Evolutionary conservation across 2,329 filamentous ascomycete genomes (phyloP).

Genomic region (Niveomyces coronatus): DNA sequence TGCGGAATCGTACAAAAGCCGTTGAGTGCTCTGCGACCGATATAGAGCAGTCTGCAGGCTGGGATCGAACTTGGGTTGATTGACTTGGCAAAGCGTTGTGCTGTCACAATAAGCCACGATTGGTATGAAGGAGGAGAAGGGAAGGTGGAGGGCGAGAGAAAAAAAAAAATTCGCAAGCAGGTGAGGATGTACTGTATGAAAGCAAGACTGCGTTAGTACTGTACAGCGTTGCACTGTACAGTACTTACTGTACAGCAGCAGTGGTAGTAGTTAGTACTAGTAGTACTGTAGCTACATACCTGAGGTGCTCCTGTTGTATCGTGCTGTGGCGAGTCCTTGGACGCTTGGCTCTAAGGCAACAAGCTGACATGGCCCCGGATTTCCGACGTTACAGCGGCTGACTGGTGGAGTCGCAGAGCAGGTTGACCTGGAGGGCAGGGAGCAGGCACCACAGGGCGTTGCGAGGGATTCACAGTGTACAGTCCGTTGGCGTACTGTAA

Average conservation of each 20-base stretch:
- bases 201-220: no score
- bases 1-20: neutral
- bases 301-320: no score
- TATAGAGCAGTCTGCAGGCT: slow-evolving; percentile 9
- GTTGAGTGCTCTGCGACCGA: slow-evolving; percentile 8
- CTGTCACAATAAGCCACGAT: slow-evolving; percentile 7
- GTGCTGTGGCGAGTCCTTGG: slow-evolving; percentile 9
- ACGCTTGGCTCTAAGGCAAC: no score
- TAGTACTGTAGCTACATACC: no score
- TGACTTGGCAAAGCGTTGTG: slow-evolving; percentile 7
- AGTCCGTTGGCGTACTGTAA: no score
- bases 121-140: slow-evolving; percentile 6
- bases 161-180: slow-evolving; percentile 6
- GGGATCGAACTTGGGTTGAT: neutral
- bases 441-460: no score
- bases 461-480: no score
- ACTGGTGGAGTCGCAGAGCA: neutral
- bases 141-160: neutral
- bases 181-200: no score
- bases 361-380: slow-evolving; percentile 4
- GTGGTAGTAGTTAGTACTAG: no score
- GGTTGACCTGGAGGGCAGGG: no score
- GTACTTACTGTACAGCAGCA: no score
- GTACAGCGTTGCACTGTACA: no score
- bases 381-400: slow-evolving; percentile 7